Evolutionary conservation across 139 green algal genomes (phyloP).

Genomic region (Coccomyxa sp.): DNA sequence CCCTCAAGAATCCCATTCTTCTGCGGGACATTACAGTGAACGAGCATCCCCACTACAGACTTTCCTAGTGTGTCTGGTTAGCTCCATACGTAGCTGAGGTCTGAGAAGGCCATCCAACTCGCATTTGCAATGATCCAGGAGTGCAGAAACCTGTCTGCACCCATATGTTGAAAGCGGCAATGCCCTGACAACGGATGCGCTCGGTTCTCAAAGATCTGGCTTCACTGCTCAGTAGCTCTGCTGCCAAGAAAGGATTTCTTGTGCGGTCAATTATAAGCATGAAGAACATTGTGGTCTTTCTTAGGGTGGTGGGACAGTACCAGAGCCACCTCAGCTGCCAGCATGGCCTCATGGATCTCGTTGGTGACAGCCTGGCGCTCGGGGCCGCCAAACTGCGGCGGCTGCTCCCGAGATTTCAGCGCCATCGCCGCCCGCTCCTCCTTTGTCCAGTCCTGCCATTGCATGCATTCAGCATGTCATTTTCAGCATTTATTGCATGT

Average conservation of each 20-base stretch:
- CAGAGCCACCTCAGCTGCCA: conserved; percentile 22
- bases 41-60: too few relatives aligned
- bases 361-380: conserved; percentile 71
- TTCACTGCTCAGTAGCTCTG: neutral
- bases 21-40: too few relatives aligned
- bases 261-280: neutral
- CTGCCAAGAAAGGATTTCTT: neutral
- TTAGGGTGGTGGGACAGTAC: neutral
- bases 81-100: too few relatives aligned
- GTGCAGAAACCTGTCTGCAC: too few relatives aligned
- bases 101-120: too few relatives aligned
- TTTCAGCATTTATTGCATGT: neutral
- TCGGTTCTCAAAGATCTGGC: too few relatives aligned
- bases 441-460: conserved; percentile 67
- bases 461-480: neutral
- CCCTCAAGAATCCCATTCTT: too few relatives aligned
- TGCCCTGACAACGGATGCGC: neutral
- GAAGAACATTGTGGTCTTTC: too few relatives aligned
- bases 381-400: conserved; percentile 61
- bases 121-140: too few relatives aligned
- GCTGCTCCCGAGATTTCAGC: conserved; percentile 36
- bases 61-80: too few relatives aligned
- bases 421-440: conserved; percentile 75
- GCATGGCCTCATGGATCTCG: conserved; percentile 71
- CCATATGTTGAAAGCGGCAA: too few relatives aligned